Base-by-base conservation (phyloP, 2,329 filamentous ascomycete genomes). In the Nectriaceae sp. region DNA sequence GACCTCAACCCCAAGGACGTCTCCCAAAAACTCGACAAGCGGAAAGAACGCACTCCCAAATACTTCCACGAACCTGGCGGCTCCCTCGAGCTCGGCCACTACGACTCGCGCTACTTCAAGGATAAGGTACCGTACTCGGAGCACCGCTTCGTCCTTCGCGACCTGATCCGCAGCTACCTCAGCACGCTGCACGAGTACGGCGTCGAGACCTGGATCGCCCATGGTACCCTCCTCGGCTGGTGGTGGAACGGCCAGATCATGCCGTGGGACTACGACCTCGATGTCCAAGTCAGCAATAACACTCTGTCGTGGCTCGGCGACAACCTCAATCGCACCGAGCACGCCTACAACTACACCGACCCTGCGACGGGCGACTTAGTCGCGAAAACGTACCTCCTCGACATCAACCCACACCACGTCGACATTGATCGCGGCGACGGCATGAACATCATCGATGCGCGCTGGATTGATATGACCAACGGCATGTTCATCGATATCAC, bases 401-500 rank as follows among this genome's bases (percentile, higher is more conserved):
- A 94, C 63, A 75, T 93, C 52, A 94, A 93, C 69, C 87, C 88
- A 0, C 82, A 85, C 72, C 78, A 83, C 59, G 74, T 73, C 48
- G 78, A 87, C 46, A 73, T 85, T 2, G 75, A 75, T 21, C 76
- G 82, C 19, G 84, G 84, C 37, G 78, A 88, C 59, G 88, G 88
- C 16, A 72, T 77, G 63, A 95, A 95, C 65, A 80, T 94, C 47
- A 94, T 94, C 60, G 90, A 94, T 68, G 89, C 85, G 20, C 79
- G 90, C 39, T 95, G 88, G 88, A 89, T 94, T 63, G 89, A 94
- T 67, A 78, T 78, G 49, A 69, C 73, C 46, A 94, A 85, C 59
- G 89, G 89, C 40, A 77, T 93, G 62, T 95, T 88, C 67, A 84
- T 94, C 66, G 89, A 94, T 67, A 90, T 95, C 62, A 94, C 90